Percentiles rank a stretch among this genome's conserved stretches.
phyloP scores from a whole-genome alignment of 352 stramenopile species.

The Aphanomyces invadans region DNA sequence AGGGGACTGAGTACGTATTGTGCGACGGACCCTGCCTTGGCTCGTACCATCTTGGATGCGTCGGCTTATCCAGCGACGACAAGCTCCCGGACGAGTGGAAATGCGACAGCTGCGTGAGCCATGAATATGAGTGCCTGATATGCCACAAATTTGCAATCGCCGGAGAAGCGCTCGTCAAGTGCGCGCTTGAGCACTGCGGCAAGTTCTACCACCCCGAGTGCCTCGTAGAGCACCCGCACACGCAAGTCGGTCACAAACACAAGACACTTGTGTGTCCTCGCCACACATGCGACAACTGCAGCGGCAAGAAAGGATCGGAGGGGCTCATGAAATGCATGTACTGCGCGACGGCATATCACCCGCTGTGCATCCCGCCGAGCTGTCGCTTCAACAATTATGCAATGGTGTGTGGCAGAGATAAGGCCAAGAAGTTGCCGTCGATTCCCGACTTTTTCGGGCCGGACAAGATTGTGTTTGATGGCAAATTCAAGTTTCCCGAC shows the following conservation, averaged over 20 bases:
- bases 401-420: constrained; percentile 86
- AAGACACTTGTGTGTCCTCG: constrained; percentile 83
- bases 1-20: constrained; percentile 78
- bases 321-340: constrained; percentile 88
- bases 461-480: constrained; percentile 70
- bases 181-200: constrained; percentile 50
- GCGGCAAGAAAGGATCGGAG: constrained; percentile 60
- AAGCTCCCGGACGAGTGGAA: constrained; percentile 69
- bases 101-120: constrained; percentile 85
- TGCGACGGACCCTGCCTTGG: constrained; percentile 90
- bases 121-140: constrained; percentile 82
- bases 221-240: constrained; percentile 53
- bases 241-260: constrained; percentile 36
- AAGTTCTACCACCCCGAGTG: constrained; percentile 84
- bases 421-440: constrained; percentile 56
- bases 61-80: constrained; percentile 64
- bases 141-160: constrained; percentile 86
- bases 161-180: constrained; percentile 73
- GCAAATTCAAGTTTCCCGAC: constrained; percentile 58
- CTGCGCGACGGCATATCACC: constrained; percentile 89
- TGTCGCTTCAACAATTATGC: constrained; percentile 89
- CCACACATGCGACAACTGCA: constrained; percentile 70
- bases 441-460: constrained; percentile 71
- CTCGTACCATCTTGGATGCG: constrained; percentile 89
- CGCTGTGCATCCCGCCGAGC: constrained; percentile 87